These are phyloP conservation scores for Aspergillus luchuensis DNA, from an alignment of 2,329 filamentous ascomycete genomes.

Conservation along the genomic window DNA sequence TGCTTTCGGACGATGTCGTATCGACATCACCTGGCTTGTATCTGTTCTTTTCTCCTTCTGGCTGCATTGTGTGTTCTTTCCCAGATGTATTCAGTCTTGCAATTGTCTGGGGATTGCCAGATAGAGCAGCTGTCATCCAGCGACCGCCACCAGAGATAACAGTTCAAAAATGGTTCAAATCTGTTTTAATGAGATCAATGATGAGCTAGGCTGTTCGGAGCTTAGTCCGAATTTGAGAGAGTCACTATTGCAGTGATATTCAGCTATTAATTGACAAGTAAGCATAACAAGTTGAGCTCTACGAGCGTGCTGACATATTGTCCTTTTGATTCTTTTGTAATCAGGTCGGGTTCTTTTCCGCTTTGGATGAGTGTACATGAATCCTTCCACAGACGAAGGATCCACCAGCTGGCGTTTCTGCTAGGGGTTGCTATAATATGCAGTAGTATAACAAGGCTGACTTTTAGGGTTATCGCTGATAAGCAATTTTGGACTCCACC, in stretches of 20 bases:
- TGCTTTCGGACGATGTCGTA: not conserved
- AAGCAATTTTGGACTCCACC: not conserved
- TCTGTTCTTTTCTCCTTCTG: not conserved
- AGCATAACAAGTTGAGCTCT: too few species aligned
- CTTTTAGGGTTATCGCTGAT: not conserved
- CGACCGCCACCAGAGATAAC: not conserved
- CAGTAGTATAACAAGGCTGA: too few species aligned
- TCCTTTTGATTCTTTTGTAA: not conserved
- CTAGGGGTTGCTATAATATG: too few species aligned
- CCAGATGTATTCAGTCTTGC: not conserved
- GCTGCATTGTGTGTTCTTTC: not conserved
- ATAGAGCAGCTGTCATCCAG: not conserved
- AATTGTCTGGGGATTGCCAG: not conserved
- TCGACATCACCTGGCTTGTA: not conserved
- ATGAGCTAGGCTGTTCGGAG: not conserved
- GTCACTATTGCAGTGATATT: too few species aligned
- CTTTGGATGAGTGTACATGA: not conserved
- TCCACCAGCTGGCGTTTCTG: too few species aligned
- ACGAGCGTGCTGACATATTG: not conserved
- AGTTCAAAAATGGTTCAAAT: too few species aligned
- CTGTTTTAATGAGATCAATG: not conserved
- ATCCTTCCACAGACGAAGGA: too few species aligned
- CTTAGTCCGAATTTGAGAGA: not conserved
- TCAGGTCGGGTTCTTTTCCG: not conserved
- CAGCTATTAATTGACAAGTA: not conserved